Evolutionary conservation across 345 rosid species (phyloP).

Genomic region (Arabidopsis suecica): DNA sequence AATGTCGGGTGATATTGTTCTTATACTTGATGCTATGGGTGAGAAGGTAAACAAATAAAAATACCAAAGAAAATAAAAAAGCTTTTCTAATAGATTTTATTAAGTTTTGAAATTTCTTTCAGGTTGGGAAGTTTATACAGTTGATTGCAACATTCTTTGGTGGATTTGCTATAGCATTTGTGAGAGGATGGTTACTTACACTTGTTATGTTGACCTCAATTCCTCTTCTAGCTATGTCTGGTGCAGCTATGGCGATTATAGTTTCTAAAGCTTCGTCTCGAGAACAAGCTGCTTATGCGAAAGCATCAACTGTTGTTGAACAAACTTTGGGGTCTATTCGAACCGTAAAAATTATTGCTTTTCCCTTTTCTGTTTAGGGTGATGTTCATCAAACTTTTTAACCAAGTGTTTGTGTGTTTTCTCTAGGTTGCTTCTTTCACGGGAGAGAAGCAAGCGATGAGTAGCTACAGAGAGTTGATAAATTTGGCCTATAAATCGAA

Average conservation of each 20-base stretch:
- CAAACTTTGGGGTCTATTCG: background rate
- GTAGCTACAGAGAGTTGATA: background rate
- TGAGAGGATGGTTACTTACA: background rate
- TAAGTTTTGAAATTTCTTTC: background rate
- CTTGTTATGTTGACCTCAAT: background rate
- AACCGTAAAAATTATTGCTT: background rate
- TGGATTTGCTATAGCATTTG: background rate
- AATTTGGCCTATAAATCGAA: background rate
- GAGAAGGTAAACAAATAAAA: background rate
- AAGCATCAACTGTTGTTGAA: background rate
- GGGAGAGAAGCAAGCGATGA: background rate
- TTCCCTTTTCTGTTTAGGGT: background rate
- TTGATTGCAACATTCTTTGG: background rate
- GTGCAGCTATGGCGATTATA: background rate
- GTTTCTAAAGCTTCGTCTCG: background rate
- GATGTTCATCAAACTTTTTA: background rate
- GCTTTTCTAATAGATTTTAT: no score
- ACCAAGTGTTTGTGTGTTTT: background rate
- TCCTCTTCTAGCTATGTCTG: background rate
- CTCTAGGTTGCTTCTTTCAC: background rate
- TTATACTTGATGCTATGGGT: background rate
- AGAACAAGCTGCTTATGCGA: background rate
- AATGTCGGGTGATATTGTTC: background rate
- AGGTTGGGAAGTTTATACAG: background rate
- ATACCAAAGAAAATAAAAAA: no score